Conservation (phyloP, 2,329 filamentous ascomycete genomes). For the Anthostomella pinea region DNA sequence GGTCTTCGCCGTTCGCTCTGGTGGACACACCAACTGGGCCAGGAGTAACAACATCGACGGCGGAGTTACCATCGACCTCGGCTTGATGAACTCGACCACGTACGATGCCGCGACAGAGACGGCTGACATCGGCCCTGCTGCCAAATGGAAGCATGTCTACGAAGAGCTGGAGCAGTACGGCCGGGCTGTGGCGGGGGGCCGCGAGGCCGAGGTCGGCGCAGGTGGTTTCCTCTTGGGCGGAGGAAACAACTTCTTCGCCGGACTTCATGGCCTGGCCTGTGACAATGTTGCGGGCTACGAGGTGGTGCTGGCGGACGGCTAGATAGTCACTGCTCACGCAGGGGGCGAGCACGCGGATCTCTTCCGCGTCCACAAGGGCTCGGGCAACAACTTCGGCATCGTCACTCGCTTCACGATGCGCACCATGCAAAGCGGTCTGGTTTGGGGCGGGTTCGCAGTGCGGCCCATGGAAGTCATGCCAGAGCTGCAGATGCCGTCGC, state of each 20-base stretch:
- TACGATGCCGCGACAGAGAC: slow-evolving; percentile 12
- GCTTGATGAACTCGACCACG: slow-evolving; percentile 17
- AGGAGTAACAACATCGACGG: slow-evolving; percentile 39
- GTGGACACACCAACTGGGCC: slow-evolving; percentile 39
- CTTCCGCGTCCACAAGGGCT: slow-evolving; percentile 37
- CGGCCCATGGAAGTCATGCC: background rate
- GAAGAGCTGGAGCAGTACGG: slow-evolving; percentile 11
- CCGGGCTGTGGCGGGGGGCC: slow-evolving; percentile 15
- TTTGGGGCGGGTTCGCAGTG: slow-evolving; percentile 13
- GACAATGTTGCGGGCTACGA: slow-evolving; percentile 37
- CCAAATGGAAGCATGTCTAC: slow-evolving; percentile 23
- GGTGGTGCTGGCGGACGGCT: slow-evolving; percentile 20
- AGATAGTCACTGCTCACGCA: slow-evolving; percentile 12
- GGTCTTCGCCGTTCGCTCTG: slow-evolving; percentile 44
- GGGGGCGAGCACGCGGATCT: slow-evolving; percentile 24
- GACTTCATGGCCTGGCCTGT: slow-evolving; percentile 27
- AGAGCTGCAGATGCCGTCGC: background rate
- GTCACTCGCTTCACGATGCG: slow-evolving; percentile 17
- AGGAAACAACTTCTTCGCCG: slow-evolving; percentile 30
- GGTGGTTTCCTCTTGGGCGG: slow-evolving; percentile 24
- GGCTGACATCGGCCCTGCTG: slow-evolving; percentile 22
- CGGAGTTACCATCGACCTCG: slow-evolving; percentile 43
- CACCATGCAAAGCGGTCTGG: background rate
- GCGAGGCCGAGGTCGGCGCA: slow-evolving; percentile 18
- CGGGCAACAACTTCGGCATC: slow-evolving; percentile 21